phyloP scores from a whole-genome alignment of 306 rosid genomes.

The Pachyrhizus erosus region DNA sequence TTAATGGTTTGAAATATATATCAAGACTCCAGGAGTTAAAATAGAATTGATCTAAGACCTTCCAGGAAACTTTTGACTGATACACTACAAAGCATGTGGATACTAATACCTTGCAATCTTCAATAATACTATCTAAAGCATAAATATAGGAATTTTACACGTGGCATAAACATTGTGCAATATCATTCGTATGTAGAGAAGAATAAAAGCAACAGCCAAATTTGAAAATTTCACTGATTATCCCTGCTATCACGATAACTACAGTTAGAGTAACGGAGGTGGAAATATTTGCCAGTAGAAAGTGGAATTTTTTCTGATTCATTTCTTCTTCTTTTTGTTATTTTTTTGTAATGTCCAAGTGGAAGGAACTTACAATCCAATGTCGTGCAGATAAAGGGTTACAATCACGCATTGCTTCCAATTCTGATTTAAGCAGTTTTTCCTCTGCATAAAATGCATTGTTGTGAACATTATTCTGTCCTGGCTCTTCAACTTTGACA shows the following conservation, averaged over 20 bases:
- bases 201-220: constrained; percentile 9
- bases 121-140: too few species aligned
- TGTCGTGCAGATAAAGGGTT: constrained; percentile 75
- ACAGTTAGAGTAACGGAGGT: neutral
- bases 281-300: neutral
- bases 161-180: neutral
- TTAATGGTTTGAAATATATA: too few species aligned
- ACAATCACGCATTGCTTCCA: constrained; percentile 75
- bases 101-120: too few species aligned
- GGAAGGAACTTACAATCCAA: constrained; percentile 64
- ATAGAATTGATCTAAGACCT: too few species aligned
- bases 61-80: too few species aligned
- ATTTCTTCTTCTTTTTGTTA: neutral
- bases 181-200: neutral
- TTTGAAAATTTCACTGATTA: constrained; percentile 17
- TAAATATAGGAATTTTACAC: neutral
- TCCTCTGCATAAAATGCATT: constrained; percentile 82
- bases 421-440: constrained; percentile 64
- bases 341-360: neutral
- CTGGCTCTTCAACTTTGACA: constrained; percentile 73
- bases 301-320: neutral
- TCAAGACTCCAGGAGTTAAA: too few species aligned
- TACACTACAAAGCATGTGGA: too few species aligned
- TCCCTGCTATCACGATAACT: neutral
- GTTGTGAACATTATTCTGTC: constrained; percentile 68